Evolutionary conservation across 768 basidiomycete species (phyloP), one percentile per base, ranked within the genome.

Genomic region (Scleroderma citrinum): DNA sequence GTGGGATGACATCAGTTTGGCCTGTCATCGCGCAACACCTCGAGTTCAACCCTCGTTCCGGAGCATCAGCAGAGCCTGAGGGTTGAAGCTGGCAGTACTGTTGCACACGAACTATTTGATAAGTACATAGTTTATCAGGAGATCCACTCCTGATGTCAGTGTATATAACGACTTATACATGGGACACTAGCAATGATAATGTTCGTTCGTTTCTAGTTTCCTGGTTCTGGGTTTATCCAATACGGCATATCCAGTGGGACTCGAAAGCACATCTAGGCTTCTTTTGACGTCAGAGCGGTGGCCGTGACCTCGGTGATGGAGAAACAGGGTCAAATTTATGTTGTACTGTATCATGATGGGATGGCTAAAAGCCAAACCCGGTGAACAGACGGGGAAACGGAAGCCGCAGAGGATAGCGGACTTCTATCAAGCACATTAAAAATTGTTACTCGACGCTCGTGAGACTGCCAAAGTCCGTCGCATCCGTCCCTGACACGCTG

Each of bases 1-100:
- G 7, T 20, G 3, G 10, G 2, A 29, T 2, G 38, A 48, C 44
- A 35, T 39, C 36, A 82, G 83, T 86, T 13, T 86, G 84, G 84
- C 83, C 83, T 3, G 65, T 77, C 24, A 85, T 86, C 52, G 75
- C 79, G 1, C 73, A 77, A 44, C 77, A 77, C 51, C 67, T 86
- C 21, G 82, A 84, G 53, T 84, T 82, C 57, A 76, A 75, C 47
- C 73, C 80, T 19, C 66, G 63, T 26, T 51, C 59, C 19, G 69
- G 55, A 6, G 46, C 48, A 6, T 41, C 55, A 49, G 52, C 51
- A 24, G 55, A 58, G 51, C 16, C 44, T 55, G 59, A 55, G 16
- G 17, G 12, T n/a, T 35, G 19, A 21, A 39, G 26, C 5, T 29
- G 26, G 26, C 26, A 11, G 38, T 39, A 39, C 23, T n/a, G n/a